A percentile compares a stretch with the other conserved stretches of the same genome.
phyloP scores from a whole-genome alignment of 352 stramenopile species.

The Globisporangium orthogonon region DNA sequence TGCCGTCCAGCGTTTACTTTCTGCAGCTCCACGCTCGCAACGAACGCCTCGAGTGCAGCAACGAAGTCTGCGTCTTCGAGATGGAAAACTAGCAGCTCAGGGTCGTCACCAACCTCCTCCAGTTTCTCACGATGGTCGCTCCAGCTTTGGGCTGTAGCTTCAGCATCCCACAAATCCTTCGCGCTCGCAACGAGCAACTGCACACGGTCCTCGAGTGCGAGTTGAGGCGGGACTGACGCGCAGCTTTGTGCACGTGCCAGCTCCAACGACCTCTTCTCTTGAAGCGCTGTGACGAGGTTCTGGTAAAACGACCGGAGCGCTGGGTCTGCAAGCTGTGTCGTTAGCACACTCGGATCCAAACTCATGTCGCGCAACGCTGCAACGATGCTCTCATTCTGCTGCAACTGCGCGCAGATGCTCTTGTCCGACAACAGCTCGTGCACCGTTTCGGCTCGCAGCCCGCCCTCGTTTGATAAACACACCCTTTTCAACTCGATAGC shows the following conservation, averaged over 20 bases:
- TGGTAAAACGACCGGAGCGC: constrained; percentile 51
- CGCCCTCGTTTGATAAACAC: constrained; percentile 25
- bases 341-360: constrained; percentile 42
- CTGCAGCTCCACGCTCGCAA: constrained; percentile 21
- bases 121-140: constrained; percentile 24
- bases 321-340: constrained; percentile 35
- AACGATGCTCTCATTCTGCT: constrained; percentile 39
- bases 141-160: constrained; percentile 16
- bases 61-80: constrained; percentile 41
- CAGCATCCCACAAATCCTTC: not conserved
- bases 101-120: constrained; percentile 59
- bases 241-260: not conserved
- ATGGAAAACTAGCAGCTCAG: constrained; percentile 64
- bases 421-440: constrained; percentile 44
- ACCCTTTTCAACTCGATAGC: constrained; percentile 32
- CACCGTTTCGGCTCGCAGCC: constrained; percentile 29
- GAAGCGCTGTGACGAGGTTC: constrained; percentile 33
- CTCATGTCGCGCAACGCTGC: constrained; percentile 61
- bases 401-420: constrained; percentile 29
- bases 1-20: constrained; percentile 6
- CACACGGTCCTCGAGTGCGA: constrained; percentile 35
- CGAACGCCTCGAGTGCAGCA: constrained; percentile 25
- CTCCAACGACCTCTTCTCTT: constrained; percentile 9
- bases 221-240: not conserved
- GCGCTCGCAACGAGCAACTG: constrained; percentile 14